Evolutionary conservation across 768 basidiomycete genomes (phyloP).

Genomic region (Chlorophyllum brunneum): DNA sequence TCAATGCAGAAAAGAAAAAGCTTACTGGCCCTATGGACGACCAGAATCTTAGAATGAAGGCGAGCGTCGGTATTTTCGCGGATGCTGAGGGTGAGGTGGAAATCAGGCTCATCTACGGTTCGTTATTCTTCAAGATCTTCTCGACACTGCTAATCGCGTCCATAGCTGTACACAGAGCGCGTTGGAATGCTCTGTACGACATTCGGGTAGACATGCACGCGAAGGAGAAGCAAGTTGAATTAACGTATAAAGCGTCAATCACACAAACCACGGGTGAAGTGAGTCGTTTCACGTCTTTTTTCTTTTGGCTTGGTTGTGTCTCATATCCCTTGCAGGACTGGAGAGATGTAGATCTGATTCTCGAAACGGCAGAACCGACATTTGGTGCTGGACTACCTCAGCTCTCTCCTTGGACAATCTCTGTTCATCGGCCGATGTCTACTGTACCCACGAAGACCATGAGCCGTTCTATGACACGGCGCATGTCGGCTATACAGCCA

Average conservation of each 20-base stretch:
- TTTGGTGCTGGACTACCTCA: conserved; percentile 34
- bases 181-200: conserved; percentile 38
- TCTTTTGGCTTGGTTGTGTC: not conserved
- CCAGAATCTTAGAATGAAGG: conserved; percentile 25
- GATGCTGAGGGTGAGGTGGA: conserved; percentile 32
- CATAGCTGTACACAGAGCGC: conserved; percentile 32
- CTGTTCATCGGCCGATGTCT: conserved; percentile 19
- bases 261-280: conserved; percentile 41
- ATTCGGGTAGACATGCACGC: conserved; percentile 38
- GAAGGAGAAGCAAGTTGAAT: conserved; percentile 31
- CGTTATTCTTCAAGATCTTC: conserved; percentile 10
- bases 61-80: conserved; percentile 33
- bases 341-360: conserved; percentile 36
- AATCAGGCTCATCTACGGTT: conserved; percentile 37
- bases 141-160: not conserved
- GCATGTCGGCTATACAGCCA: too few species aligned
- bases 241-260: conserved; percentile 39
- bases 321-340: conserved; percentile 38
- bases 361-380: conserved; percentile 41
- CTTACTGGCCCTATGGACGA: conserved; percentile 17
- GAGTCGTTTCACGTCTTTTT: conserved; percentile 3
- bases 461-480: too few species aligned
- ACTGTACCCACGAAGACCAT: too few species aligned
- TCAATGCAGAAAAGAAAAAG: conserved; percentile 20
- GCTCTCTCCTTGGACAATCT: conserved; percentile 35